Evolutionary conservation across 2,329 filamentous ascomycete genomes (phyloP), one percentile per base, ranked within the genome.

Genomic region (Bretziella fagacearum): DNA sequence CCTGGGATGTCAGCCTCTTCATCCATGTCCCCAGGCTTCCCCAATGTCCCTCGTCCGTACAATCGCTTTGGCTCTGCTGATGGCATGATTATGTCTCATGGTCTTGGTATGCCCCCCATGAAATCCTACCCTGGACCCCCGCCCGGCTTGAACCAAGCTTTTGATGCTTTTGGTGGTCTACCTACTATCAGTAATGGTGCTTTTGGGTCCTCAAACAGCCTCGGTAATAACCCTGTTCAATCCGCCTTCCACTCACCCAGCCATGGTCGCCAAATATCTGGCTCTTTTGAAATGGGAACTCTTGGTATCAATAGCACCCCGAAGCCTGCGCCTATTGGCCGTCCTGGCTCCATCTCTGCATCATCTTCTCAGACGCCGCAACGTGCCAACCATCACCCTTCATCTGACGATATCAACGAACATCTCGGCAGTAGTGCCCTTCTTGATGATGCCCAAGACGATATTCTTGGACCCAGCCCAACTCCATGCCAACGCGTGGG

Each of bases 381-480:
- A 11, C 27, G 35, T 23, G 35, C 18, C n/a, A 39, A 39, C 35
- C 10, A n/a, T n/a, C n/a, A 39, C 69, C 73, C 26, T 17, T 7
- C 15, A 17, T 26, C 22, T 27, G 66, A 85, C 17, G 84, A 89
- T 47, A 75, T 84, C 47, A 81, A 78, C 52, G 74, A 80, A 51
- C 86, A 91, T 55, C 70, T 98, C 22, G 91, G 91, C 10, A 96
- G 89, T 61, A 87, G 85, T 55, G 91, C 87, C 10, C 68, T 98
- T 10, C 68, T 96, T 40, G 80, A 80, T 52, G 86, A 93, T 57
- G 84, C 68, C 63, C 48, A 49, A 11, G 51, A 52, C 27, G 51
- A 51, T 13, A 48, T 48, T 8, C 11, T 37, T 37, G 25, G 20
- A 13, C 22, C 44, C 17, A 26, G 15, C 11, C 15, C 25, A 11